These are phyloP conservation scores for Coffea canephora DNA, from an alignment of 257 asterid species.

Conservation along the genomic window DNA sequence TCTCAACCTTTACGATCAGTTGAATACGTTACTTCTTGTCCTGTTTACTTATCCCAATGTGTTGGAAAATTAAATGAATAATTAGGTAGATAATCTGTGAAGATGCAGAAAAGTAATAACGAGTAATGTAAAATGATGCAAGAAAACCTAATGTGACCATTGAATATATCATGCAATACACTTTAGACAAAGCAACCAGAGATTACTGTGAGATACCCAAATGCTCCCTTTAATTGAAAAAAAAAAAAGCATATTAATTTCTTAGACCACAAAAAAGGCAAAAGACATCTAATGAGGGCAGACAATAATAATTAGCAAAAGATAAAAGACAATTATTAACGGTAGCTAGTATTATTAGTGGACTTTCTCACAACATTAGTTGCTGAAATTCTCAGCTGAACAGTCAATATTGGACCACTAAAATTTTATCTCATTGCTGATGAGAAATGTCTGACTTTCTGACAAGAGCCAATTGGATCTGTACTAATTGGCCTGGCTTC, in stretches of 20 bases:
- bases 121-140: too few species aligned
- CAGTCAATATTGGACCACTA: conserved; percentile 50
- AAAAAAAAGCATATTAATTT: conserved; percentile 19
- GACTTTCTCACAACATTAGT: conserved; percentile 45
- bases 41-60: too few species aligned
- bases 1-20: too few species aligned
- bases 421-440: conserved; percentile 20
- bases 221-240: conserved; percentile 16
- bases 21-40: too few species aligned
- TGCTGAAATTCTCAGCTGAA: conserved; percentile 26
- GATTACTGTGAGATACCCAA: conserved; percentile 26
- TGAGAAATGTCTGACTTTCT: conserved; percentile 16
- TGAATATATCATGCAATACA: too few species aligned
- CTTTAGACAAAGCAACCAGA: background rate
- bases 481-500: background rate
- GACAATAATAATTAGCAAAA: conserved; percentile 67
- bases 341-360: conserved; percentile 4
- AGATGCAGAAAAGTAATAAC: too few species aligned
- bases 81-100: too few species aligned
- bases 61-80: too few species aligned
- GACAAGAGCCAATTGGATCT: conserved; percentile 10
- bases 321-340: conserved; percentile 22
- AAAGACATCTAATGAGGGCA: conserved; percentile 41
- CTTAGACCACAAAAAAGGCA: conserved; percentile 44
- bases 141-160: too few species aligned